A percentile compares a stretch with the other conserved stretches of the same genome.
Conservation (phyloP, 2,329 filamentous ascomycete genomes). For the Claviceps africana region DNA sequence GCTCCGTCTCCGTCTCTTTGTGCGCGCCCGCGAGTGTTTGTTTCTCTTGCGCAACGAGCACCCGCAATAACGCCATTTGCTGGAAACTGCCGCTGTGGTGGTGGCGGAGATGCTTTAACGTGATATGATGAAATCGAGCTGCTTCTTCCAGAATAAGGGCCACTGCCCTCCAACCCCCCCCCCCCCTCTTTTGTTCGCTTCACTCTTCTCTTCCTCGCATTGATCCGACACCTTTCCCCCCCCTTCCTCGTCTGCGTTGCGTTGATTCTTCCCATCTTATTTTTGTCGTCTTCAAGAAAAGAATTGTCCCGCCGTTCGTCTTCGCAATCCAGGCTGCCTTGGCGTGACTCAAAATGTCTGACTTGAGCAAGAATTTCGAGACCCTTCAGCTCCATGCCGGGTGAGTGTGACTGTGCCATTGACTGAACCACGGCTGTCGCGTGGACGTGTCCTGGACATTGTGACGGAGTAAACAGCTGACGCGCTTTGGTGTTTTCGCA, state of each 20-base stretch:
- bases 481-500: no score
- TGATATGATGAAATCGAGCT: neutral
- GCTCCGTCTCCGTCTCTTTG: no score
- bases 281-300: neutral
- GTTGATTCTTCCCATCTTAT: neutral
- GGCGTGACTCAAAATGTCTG: conserved; percentile 13
- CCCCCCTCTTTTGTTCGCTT: neutral
- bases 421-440: neutral
- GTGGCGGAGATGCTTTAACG: neutral
- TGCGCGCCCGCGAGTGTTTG: no score
- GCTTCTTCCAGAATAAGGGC: neutral
- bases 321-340: neutral
- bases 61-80: conserved; percentile 6
- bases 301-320: neutral
- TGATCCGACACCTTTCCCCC: neutral
- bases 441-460: neutral
- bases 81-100: neutral
- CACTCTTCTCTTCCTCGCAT: neutral
- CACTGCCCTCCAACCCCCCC: neutral
- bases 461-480: neutral
- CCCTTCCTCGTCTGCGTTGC: no score
- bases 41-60: neutral
- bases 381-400: conserved; percentile 78
- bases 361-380: conserved; percentile 55
- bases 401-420: conserved; percentile 28